Conservation (phyloP, 2,329 filamentous ascomycete species). For the Alternaria alternata region DNA sequence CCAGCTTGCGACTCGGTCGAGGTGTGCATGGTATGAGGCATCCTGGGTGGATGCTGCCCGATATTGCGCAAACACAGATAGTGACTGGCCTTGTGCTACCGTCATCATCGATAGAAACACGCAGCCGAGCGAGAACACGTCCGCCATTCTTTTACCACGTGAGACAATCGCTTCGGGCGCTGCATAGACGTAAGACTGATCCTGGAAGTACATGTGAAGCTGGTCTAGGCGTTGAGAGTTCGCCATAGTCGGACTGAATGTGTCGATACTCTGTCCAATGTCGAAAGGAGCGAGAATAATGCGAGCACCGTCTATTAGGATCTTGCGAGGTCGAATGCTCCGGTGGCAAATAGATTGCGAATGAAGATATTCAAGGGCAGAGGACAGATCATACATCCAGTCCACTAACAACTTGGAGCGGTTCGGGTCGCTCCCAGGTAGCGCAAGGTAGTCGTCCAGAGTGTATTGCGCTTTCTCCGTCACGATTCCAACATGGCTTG, state of each 20-base stretch:
- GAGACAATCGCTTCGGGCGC: conserved; percentile 50
- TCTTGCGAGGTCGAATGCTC: conserved; percentile 51
- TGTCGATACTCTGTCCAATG: conserved; percentile 40
- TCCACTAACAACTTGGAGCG: conserved; percentile 48
- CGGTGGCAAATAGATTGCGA: conserved; percentile 49
- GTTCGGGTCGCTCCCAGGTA: conserved; percentile 38
- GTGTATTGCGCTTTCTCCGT: conserved; percentile 45
- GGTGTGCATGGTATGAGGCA: conserved; percentile 50
- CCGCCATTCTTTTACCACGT: conserved; percentile 48
- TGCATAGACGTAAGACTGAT: conserved; percentile 49
- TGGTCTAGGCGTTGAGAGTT: conserved; percentile 43
- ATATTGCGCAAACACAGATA: conserved; percentile 46
- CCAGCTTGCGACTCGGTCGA: conserved; percentile 48
- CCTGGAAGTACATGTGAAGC: conserved; percentile 41
- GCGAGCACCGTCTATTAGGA: conserved; percentile 47
- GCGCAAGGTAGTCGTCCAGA: conserved; percentile 49
- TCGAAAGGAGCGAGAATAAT: conserved; percentile 50
- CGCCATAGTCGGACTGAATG: conserved; percentile 38
- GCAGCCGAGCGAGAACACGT: conserved; percentile 52
- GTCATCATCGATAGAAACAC: conserved; percentile 52
- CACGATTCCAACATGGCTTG: conserved; percentile 48
- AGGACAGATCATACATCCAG: conserved; percentile 53
- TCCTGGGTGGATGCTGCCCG: conserved; percentile 46
- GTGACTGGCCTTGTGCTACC: conserved; percentile 46
- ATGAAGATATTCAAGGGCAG: conserved; percentile 51